phyloP scores from a whole-genome alignment of 345 rosid genomes.

The Lenwebbia sp. region DNA sequence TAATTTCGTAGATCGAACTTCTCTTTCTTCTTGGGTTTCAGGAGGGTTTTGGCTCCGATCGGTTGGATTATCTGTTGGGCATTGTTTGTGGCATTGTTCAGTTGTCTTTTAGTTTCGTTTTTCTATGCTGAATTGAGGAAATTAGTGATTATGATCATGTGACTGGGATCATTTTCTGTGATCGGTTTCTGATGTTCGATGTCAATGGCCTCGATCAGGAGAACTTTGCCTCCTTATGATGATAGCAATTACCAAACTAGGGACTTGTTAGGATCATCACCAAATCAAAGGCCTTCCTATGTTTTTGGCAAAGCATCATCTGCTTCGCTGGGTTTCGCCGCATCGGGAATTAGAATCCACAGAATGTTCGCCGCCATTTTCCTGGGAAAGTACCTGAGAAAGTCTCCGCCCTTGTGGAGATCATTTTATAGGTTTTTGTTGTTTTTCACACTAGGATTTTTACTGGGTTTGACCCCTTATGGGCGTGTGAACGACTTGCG shows the following conservation, averaged over 20 bases:
- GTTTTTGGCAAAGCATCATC: conserved; percentile 26
- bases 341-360: conserved; percentile 8
- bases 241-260: conserved; percentile 49
- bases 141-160: neutral
- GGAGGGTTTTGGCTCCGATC: neutral
- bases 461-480: conserved; percentile 51
- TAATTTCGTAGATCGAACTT: neutral
- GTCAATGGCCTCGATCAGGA: conserved; percentile 71
- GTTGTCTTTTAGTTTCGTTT: neutral
- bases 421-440: conserved; percentile 47
- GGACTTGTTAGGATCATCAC: conserved; percentile 15
- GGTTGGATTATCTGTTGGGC: neutral
- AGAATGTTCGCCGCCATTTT: conserved; percentile 10
- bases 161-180: neutral
- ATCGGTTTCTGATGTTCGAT: neutral
- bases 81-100: neutral
- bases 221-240: conserved; percentile 68
- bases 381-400: conserved; percentile 23
- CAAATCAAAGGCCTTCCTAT: conserved; percentile 13
- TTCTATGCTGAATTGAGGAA: neutral
- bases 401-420: conserved; percentile 33
- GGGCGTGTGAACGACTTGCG: conserved; percentile 41
- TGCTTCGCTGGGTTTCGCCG: conserved; percentile 6
- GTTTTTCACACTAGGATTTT: conserved; percentile 55
- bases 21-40: neutral